Evolutionary conservation across 1,284 basidiomycete genomes (phyloP).

Genomic region (Hymenochaete sp.): DNA sequence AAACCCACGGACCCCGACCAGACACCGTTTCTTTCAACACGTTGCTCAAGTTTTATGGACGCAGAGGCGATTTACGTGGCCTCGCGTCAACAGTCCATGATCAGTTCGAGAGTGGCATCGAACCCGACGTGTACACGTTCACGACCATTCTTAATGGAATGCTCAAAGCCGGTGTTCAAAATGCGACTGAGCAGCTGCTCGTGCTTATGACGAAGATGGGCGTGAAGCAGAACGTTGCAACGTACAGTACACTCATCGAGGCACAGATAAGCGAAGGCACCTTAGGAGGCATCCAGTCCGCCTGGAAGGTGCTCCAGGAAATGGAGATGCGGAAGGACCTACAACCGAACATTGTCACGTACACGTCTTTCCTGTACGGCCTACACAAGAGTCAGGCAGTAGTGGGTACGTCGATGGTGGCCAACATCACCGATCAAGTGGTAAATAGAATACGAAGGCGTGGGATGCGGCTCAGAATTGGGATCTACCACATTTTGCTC

Average conservation of each 20-base stretch:
- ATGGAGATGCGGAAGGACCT: conserved; percentile 58
- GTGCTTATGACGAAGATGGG: conserved; percentile 66
- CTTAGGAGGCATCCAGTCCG: conserved; percentile 46
- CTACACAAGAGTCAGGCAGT: conserved; percentile 48
- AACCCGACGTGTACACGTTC: conserved; percentile 72
- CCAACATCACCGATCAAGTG: conserved; percentile 42
- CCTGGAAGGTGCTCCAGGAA: conserved; percentile 53
- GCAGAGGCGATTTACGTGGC: conserved; percentile 45
- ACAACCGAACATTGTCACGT: conserved; percentile 64
- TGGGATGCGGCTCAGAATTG: conserved; percentile 44
- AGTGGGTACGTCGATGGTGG: conserved; percentile 29
- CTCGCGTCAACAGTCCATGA: conserved; percentile 48
- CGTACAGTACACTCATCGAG: conserved; percentile 68
- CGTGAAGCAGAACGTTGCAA: conserved; percentile 62
- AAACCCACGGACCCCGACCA: conserved; percentile 44
- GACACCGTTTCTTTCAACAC: conserved; percentile 76
- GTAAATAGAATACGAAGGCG: conserved; percentile 50
- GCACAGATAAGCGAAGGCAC: conserved; percentile 53
- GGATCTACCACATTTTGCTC: conserved; percentile 71
- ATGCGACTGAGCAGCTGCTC: conserved; percentile 56
- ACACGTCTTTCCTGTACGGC: conserved; percentile 57
- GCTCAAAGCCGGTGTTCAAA: conserved; percentile 53
- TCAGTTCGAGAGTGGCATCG: conserved; percentile 44
- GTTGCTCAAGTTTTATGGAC: conserved; percentile 57
- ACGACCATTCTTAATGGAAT: conserved; percentile 72